phyloP scores from a whole-genome alignment of 257 asterid genomes.

The Gentiana dahurica region DNA sequence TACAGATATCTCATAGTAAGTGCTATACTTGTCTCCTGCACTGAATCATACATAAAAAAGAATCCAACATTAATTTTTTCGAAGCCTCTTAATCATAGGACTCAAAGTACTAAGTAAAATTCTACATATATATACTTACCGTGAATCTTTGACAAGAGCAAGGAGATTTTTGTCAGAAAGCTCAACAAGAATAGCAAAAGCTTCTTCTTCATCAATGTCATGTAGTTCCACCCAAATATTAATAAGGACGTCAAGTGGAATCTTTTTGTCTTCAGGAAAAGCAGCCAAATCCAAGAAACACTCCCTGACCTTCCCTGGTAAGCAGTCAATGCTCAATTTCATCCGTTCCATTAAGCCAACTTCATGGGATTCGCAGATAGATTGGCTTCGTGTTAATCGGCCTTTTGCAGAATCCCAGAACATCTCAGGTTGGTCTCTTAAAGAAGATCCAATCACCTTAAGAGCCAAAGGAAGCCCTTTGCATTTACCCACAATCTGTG shows the following conservation, averaged over 20 bases:
- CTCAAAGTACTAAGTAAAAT: too few species aligned
- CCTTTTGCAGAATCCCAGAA: constrained; percentile 69
- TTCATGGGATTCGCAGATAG: constrained; percentile 75
- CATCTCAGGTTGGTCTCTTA: constrained; percentile 75
- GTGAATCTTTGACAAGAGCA: constrained; percentile 66
- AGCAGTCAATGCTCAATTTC: constrained; percentile 68
- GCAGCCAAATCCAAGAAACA: constrained; percentile 86
- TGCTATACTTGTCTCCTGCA: constrained; percentile 76
- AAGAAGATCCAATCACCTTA: constrained; percentile 81
- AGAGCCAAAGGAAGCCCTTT: constrained; percentile 87
- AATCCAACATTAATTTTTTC: neutral
- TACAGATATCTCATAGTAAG: constrained; percentile 78
- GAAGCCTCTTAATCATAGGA: too few species aligned
- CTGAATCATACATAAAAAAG: constrained; percentile 26
- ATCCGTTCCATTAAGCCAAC: constrained; percentile 63
- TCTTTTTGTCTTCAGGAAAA: constrained; percentile 80
- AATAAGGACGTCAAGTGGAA: constrained; percentile 77
- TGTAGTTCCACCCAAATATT: constrained; percentile 94
- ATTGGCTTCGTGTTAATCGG: constrained; percentile 60
- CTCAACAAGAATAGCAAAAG: constrained; percentile 67
- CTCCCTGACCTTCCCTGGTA: constrained; percentile 58
- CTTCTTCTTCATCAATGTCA: constrained; percentile 73
- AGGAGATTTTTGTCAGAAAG: constrained; percentile 84
- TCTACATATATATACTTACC: constrained; percentile 26
- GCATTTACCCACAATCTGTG: constrained; percentile 75